A percentile compares a stretch with the other conserved stretches of the same genome.
These are phyloP conservation scores for Aspergillus cavernicola DNA, from an alignment of 495 filamentous ascomycete species.

Conservation along the genomic window DNA sequence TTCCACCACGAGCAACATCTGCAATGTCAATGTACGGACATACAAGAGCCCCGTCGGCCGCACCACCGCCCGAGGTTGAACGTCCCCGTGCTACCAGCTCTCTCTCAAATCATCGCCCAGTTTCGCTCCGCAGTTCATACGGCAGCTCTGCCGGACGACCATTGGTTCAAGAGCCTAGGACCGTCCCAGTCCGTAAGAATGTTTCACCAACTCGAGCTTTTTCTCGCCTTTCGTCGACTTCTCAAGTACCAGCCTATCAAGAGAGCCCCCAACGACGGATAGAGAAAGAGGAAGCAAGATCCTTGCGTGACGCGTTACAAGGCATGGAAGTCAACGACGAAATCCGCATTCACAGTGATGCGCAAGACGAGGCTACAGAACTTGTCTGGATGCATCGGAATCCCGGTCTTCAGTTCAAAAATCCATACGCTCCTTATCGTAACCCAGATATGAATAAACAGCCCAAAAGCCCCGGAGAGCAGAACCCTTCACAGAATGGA, in stretches of 20 bases:
- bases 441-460: conserved; percentile 36
- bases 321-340: conserved; percentile 75
- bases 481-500: conserved; percentile 57
- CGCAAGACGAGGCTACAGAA: conserved; percentile 82
- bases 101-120: conserved; percentile 46
- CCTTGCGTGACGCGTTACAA: conserved; percentile 74
- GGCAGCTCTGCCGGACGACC: conserved; percentile 38
- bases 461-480: conserved; percentile 51
- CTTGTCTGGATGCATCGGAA: conserved; percentile 83
- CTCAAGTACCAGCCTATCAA: conserved; percentile 62
- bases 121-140: conserved; percentile 31
- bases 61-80: conserved; percentile 17
- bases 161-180: conserved; percentile 41
- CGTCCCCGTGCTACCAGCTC: conserved; percentile 47
- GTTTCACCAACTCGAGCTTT: conserved; percentile 40
- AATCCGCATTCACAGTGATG: conserved; percentile 63
- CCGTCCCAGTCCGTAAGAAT: conserved; percentile 35
- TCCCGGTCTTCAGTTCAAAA: conserved; percentile 50
- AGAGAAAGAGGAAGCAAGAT: conserved; percentile 80
- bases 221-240: conserved; percentile 24
- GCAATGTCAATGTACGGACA: conserved; percentile 39
- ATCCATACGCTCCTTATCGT: conserved; percentile 57
- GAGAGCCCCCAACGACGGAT: conserved; percentile 79
- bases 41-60: conserved; percentile 14
- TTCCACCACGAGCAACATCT: conserved; percentile 45